phyloP scores from a whole-genome alignment of 305 asterid genomes.

The Fraxinus latifolia region DNA sequence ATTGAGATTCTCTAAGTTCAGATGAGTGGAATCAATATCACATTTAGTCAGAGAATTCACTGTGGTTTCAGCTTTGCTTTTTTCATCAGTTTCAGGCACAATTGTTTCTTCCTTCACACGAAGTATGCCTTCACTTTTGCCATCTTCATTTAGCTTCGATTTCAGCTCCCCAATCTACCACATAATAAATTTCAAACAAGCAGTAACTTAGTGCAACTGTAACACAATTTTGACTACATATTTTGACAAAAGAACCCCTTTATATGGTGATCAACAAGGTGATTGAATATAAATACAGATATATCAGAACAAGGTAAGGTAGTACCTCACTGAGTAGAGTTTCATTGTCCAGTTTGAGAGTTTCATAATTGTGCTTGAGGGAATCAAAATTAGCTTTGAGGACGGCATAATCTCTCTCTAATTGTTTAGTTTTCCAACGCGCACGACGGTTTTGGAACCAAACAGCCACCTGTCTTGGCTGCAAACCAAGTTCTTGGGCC shows the following conservation, averaged over 20 bases:
- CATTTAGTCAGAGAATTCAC: conserved; percentile 15
- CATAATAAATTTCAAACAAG: neutral
- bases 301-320: neutral
- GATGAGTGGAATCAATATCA: conserved; percentile 27
- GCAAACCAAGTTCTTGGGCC: conserved; percentile 79
- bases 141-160: conserved; percentile 43
- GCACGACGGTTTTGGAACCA: conserved; percentile 99
- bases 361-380: conserved; percentile 52
- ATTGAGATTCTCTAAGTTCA: conserved; percentile 30
- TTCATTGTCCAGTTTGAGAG: conserved; percentile 57
- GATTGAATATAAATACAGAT: neutral
- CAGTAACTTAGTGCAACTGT: neutral
- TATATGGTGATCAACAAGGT: neutral
- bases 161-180: conserved; percentile 59
- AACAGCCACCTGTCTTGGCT: conserved; percentile 93
- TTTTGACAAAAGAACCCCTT: neutral
- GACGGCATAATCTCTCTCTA: conserved; percentile 72
- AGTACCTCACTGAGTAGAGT: conserved; percentile 53
- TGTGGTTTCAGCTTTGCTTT: conserved; percentile 8
- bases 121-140: conserved; percentile 31
- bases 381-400: conserved; percentile 70
- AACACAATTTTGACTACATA: neutral
- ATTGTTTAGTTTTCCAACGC: conserved; percentile 81
- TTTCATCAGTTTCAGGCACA: conserved; percentile 38
- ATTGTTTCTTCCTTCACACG: conserved; percentile 51